phyloP scores from a whole-genome alignment of 345 rosid species.

The Carallia pectinifolia region DNA sequence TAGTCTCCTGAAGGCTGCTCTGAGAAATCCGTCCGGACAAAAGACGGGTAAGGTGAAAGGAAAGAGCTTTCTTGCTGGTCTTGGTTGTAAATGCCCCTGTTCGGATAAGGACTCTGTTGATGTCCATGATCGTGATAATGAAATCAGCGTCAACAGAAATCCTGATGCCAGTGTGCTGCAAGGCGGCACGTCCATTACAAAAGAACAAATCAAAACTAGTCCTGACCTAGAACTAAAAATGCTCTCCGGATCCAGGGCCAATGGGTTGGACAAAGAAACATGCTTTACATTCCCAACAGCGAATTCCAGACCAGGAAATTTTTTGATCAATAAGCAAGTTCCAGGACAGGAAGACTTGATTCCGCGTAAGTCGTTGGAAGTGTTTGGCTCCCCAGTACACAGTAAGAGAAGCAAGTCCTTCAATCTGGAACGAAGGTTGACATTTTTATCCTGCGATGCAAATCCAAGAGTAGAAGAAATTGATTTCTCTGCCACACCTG shows the following conservation, averaged over 20 bases:
- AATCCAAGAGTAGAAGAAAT: slow-evolving; percentile 35
- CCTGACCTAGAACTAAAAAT: slow-evolving; percentile 8
- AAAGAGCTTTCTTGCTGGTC: slow-evolving; percentile 54
- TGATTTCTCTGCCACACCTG: slow-evolving; percentile 19
- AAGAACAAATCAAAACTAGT: slow-evolving; percentile 9
- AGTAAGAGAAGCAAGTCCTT: slow-evolving; percentile 33
- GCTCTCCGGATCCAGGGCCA: slow-evolving; percentile 1
- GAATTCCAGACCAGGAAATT: slow-evolving; percentile 13
- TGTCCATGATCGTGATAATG: slow-evolving; percentile 38
- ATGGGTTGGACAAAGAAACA: slow-evolving; percentile 24
- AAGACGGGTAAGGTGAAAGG: slow-evolving; percentile 29
- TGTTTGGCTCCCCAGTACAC: slow-evolving; percentile 52
- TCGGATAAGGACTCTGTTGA: slow-evolving; percentile 54
- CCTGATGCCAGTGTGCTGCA: slow-evolving; percentile 17
- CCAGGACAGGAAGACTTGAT: slow-evolving; percentile 22
- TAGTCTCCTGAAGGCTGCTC: slow-evolving; percentile 28
- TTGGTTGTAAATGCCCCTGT: slow-evolving; percentile 64
- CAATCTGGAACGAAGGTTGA: slow-evolving; percentile 41
- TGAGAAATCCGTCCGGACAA: slow-evolving; percentile 8
- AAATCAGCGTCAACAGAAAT: slow-evolving; percentile 37
- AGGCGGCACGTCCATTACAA: slow-evolving; percentile 12
- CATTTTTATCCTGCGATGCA: slow-evolving; percentile 50
- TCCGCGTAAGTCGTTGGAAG: slow-evolving; percentile 52
- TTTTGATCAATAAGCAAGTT: slow-evolving; percentile 14
- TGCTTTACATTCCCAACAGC: slow-evolving; percentile 35